Percentiles rank a stretch among this genome's conserved stretches.
These are phyloP conservation scores for Penicillium atrosanguineum DNA, from an alignment of 495 filamentous ascomycete genomes.

Conservation along the genomic window DNA sequence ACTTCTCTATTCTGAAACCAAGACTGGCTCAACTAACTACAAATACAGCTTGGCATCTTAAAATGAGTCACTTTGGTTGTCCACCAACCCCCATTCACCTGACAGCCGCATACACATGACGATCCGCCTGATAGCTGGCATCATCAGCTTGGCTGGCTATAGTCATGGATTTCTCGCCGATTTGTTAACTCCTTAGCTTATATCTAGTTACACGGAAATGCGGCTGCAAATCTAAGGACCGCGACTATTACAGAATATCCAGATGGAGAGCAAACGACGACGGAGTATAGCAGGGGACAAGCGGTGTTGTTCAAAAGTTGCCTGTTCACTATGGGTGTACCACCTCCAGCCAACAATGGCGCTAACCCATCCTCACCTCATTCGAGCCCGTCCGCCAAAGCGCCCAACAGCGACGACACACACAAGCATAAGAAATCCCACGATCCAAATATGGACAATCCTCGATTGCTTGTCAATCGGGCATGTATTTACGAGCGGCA, in stretches of 20 bases:
- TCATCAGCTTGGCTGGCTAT: constrained; percentile 11
- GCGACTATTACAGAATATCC: not conserved
- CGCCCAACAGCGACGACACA: not conserved
- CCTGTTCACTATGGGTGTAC: constrained; percentile 12
- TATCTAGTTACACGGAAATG: not conserved
- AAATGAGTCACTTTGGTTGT: constrained; percentile 14
- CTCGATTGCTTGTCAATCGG: constrained; percentile 44
- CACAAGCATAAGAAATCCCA: constrained; percentile 3
- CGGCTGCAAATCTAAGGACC: not conserved
- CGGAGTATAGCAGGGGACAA: constrained; percentile 5
- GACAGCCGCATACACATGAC: constrained; percentile 23
- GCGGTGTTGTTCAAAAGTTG: constrained; percentile 4
- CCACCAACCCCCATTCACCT: constrained; percentile 13
- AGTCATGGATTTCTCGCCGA: not conserved
- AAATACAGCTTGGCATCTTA: constrained; percentile 1
- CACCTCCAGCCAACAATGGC: constrained; percentile 2
- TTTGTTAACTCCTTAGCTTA: not conserved
- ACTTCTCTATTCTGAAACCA: not conserved
- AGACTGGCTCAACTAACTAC: not conserved
- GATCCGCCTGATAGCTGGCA: constrained; percentile 24
- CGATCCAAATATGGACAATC: constrained; percentile 43
- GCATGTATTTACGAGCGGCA: constrained; percentile 50
- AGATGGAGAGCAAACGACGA: constrained; percentile 17
- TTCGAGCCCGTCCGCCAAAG: not conserved
- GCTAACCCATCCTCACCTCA: not conserved